phyloP scores from a whole-genome alignment of 2,329 filamentous ascomycete genomes.

The Mycocentrospora acerina region DNA sequence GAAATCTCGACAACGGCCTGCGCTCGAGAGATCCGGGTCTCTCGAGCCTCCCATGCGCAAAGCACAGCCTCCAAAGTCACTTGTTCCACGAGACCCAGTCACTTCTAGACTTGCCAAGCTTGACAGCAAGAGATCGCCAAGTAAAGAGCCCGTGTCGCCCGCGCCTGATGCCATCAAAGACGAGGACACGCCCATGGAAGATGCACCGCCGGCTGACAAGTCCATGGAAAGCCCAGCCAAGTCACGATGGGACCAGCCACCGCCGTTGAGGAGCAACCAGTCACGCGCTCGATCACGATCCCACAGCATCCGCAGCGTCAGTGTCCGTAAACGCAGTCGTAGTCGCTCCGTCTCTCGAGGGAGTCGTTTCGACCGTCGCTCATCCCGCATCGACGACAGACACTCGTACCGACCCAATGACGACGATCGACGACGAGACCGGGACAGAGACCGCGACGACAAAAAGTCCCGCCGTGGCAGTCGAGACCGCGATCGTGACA shows the following conservation, averaged over 20 bases:
- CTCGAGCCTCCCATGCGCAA: constrained; percentile 43
- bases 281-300: constrained; percentile 33
- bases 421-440: constrained; percentile 23
- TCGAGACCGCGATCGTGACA: constrained; percentile 16
- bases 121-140: constrained; percentile 30
- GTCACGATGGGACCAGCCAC: constrained; percentile 30
- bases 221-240: constrained; percentile 12
- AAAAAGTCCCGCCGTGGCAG: constrained; percentile 21
- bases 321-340: constrained; percentile 28
- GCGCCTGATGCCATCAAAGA: constrained; percentile 12
- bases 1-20: constrained; percentile 38
- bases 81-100: constrained; percentile 38
- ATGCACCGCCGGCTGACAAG: constrained; percentile 22
- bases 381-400: constrained; percentile 25
- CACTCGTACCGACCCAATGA: constrained; percentile 30
- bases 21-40: constrained; percentile 41
- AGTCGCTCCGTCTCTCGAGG: constrained; percentile 35
- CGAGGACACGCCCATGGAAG: constrained; percentile 31
- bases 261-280: constrained; percentile 25
- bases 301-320: constrained; percentile 30
- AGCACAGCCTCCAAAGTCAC: constrained; percentile 37
- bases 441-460: constrained; percentile 8
- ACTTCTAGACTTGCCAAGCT: constrained; percentile 31
- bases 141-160: constrained; percentile 26
- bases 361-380: constrained; percentile 32